Evolutionary conservation across 371 early-diverging fungal species (phyloP), one percentile per base, ranked within the genome.

Genomic region (Fennellomyces sp.): DNA sequence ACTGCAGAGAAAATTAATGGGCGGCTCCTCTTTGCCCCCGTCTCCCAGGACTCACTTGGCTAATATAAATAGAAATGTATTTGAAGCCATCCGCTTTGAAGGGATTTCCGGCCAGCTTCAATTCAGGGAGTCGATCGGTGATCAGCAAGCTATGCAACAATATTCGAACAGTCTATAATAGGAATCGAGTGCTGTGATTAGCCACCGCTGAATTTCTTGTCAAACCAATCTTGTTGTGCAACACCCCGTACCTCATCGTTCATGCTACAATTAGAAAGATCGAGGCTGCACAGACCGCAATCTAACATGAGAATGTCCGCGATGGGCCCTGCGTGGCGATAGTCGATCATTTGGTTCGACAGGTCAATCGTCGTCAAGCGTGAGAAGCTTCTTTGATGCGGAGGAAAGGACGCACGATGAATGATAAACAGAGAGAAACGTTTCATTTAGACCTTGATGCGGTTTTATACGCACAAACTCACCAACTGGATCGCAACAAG

Each of bases 301-400:
- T 67, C 64, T 11, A 78, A 42, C 28, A 69, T 63, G 2, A 78
- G 68, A 41, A 60, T 75, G 60, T 88, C 88, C 29, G 86, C 79
- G 21, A 89, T 73, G 8, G 88, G 86, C 11, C 80, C 82, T 17
- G 81, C 72, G n/a, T 70, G 71, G 23, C 72, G 66, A 10, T 72
- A 62, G 33, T 69, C 57, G 26, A 71, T 57, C 19, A 45, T 47
- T 26, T 75, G 75, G 63, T 82, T 79, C n/a, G 81, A 64, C 12
- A 86, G 58, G 36, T 86, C 81, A 12, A 85, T 68, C 0, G 68
- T 58, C 1, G 78, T 76, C 59, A 47, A 72, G 38, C 49, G 52
- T 51, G 38, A 55, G 50, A 55, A 62, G 53, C 68, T 62, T 60
- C 58, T 50, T 65, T 52, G 33, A 52, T 31, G 3, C 5, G 21